These are phyloP conservation scores for Epicoccum nigrum DNA, from an alignment of 2,329 filamentous ascomycete genomes.

Conservation along the genomic window DNA sequence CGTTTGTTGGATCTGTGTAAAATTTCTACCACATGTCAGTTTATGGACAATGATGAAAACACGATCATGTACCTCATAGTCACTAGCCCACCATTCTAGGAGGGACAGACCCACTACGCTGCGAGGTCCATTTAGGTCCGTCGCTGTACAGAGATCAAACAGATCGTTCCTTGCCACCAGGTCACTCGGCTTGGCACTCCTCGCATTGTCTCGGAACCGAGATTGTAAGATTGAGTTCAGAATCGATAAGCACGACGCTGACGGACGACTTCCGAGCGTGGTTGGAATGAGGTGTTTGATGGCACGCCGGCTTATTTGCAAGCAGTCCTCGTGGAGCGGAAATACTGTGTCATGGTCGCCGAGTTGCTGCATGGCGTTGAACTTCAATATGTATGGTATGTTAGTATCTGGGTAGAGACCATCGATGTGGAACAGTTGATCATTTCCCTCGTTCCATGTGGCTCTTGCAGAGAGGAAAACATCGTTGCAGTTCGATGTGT, in stretches of 20 bases:
- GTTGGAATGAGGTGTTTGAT: slow-evolving; percentile 15
- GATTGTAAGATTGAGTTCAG: slow-evolving; percentile 22
- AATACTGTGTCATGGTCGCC: slow-evolving; percentile 24
- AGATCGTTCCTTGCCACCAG: slow-evolving; percentile 23
- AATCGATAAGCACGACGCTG: slow-evolving; percentile 11
- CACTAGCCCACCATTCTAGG: slow-evolving; percentile 34
- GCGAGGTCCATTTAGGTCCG: slow-evolving; percentile 21
- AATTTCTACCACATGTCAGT: slow-evolving; percentile 24
- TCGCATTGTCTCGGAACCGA: slow-evolving; percentile 7
- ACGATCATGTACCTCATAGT: slow-evolving; percentile 26
- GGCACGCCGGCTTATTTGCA: slow-evolving; percentile 27
- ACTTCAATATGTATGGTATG: slow-evolving; percentile 9
- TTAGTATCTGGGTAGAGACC: slow-evolving; percentile 15
- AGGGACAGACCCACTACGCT: slow-evolving; percentile 27
- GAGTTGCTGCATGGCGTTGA: slow-evolving; percentile 23
- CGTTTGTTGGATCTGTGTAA: slow-evolving; percentile 28
- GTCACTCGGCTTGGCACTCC: background rate
- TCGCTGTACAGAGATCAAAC: slow-evolving; percentile 20
- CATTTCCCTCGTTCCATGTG: slow-evolving; percentile 20
- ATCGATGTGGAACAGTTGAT: slow-evolving; percentile 22
- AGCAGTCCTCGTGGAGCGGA: slow-evolving; percentile 33
- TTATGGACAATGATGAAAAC: background rate
- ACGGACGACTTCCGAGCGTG: background rate
- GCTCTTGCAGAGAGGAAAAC: slow-evolving; percentile 31
- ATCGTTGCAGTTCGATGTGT: slow-evolving; percentile 11